Base-by-base conservation (phyloP, 148 eudicot species). In the Silene conica region DNA sequence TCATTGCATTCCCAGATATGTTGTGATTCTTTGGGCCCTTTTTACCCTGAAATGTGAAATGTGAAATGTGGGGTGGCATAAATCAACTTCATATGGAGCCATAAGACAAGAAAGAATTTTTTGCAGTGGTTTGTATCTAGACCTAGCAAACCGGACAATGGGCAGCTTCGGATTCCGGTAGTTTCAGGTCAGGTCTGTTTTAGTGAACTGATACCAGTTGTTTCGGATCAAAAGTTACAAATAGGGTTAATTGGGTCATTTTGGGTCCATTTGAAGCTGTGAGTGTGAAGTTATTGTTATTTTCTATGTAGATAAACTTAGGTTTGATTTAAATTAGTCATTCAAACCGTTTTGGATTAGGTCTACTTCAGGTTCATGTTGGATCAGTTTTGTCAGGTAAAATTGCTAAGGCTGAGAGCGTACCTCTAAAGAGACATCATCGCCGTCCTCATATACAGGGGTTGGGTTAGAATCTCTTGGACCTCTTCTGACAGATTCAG, bases 401-500 rank as follows among this genome's bases (percentile, higher is more conserved):
- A 50, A 50, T 38, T 38, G 43, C 43, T 6, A 38, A 58, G 23
- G 62, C 26, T 43, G 18, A 38, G 21, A 25, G 23, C 31, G 67
- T 69, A 78, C 82, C 72, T 74, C 64, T 62, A 77, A 74, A 65
- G 79, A 74, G 75, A 79, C 82, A 72, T 77, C 84, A 80, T 80
- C 81, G 60, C 80, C 72, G 23, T 74, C 74, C 68, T 78, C 78
- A 38, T 75, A 80, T 66, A 83, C 90, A 28, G 81, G 77, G 16
- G 83, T 70, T 34, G 74, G 86, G 75, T 87, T 89, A 63, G 80
- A 74, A 50, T 84, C 77, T 69, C 83, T 80, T 52, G 79, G 65
- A 73, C 77, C 85, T 64, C 83, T 84, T 65, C 83, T 83, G 16
- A 69, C 82, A 31, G 90, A 85, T 81, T 81, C 89, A 62, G 84